Conservation (phyloP, 768 basidiomycete species). For the Butyriboletus loyo region DNA sequence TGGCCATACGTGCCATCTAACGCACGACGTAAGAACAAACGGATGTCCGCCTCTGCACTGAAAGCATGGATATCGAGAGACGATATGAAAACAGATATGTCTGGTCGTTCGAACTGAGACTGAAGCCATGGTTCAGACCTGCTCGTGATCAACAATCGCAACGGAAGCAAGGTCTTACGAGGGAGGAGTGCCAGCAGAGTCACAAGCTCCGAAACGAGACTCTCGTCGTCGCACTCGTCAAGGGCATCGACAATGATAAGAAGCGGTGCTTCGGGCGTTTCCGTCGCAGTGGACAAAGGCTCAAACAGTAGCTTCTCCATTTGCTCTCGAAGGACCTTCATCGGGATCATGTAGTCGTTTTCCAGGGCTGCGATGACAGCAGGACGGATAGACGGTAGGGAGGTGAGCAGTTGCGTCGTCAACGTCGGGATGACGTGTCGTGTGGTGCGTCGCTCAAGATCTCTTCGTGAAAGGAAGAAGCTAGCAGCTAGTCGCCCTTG, state of each 20-base stretch:
- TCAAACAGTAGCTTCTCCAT: slow-evolving; percentile 25
- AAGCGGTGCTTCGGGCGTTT: slow-evolving; percentile 5
- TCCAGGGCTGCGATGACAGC: slow-evolving; percentile 24
- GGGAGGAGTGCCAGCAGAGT: slow-evolving; percentile 19
- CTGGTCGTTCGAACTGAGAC: slow-evolving; percentile 15
- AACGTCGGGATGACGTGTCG: slow-evolving; percentile 30
- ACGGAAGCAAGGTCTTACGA: slow-evolving; percentile 8
- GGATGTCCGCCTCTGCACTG: slow-evolving; percentile 18
- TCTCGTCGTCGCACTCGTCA: slow-evolving; percentile 26
- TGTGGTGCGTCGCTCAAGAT: slow-evolving; percentile 21
- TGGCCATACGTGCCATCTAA: slow-evolving; percentile 16
- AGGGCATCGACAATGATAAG: slow-evolving; percentile 25
- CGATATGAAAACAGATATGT: slow-evolving; percentile 9
- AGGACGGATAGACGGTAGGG: slow-evolving; percentile 20
- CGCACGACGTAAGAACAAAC: slow-evolving; percentile 18
- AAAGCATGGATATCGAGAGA: slow-evolving; percentile 24
- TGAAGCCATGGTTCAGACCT: slow-evolving; percentile 22
- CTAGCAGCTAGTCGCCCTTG: slow-evolving; percentile 28
- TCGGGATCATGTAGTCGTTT: slow-evolving; percentile 23
- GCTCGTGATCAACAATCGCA: slow-evolving; percentile 28
- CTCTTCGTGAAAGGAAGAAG: slow-evolving; percentile 37
- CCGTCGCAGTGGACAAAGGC: slow-evolving; percentile 14
- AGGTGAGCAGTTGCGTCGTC: slow-evolving; percentile 28
- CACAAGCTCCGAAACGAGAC: slow-evolving; percentile 26
- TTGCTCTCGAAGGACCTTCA: slow-evolving; percentile 29